Conservation (phyloP, 768 basidiomycete genomes). For the Agaricus blazei region DNA sequence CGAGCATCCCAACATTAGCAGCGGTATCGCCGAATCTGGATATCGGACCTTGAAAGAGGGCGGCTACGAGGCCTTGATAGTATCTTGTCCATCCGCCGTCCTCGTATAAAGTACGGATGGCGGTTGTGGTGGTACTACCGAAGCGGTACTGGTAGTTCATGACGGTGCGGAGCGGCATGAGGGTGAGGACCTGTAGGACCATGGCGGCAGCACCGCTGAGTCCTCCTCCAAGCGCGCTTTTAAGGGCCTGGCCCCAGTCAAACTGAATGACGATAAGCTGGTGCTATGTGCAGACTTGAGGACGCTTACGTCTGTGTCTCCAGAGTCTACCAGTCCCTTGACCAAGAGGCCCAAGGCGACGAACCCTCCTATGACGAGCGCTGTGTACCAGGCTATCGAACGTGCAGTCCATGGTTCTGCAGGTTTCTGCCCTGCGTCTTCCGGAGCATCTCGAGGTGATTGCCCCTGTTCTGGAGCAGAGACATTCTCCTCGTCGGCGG, state of each 20-base stretch:
- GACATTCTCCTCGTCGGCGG: conserved; percentile 8
- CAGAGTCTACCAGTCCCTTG: conserved; percentile 67
- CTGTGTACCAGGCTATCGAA: conserved; percentile 17
- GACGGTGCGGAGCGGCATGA: conserved; percentile 94
- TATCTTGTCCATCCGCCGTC: conserved; percentile 83
- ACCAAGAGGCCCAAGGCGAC: conserved; percentile 48
- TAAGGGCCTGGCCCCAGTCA: conserved; percentile 71
- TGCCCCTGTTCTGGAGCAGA: not conserved
- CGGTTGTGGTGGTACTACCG: conserved; percentile 68
- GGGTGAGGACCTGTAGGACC: conserved; percentile 86
- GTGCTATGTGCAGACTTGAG: not conserved
- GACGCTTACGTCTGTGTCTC: conserved; percentile 55
- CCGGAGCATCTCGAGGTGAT: not conserved
- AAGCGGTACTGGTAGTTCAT: conserved; percentile 98
- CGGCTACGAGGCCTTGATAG: conserved; percentile 84
- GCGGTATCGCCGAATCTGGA: conserved; percentile 94
- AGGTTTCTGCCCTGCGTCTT: not conserved
- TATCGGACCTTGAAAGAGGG: conserved; percentile 80
- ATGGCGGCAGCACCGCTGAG: conserved; percentile 91
- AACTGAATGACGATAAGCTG: conserved; percentile 47
- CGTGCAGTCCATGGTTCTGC: not conserved
- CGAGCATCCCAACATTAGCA: conserved; percentile 88
- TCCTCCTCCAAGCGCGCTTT: conserved; percentile 84
- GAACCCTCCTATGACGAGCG: conserved; percentile 29
- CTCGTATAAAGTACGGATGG: conserved; percentile 60